Conservation (phyloP, 805 yeast species). For the Candida hungchunana region DNA sequence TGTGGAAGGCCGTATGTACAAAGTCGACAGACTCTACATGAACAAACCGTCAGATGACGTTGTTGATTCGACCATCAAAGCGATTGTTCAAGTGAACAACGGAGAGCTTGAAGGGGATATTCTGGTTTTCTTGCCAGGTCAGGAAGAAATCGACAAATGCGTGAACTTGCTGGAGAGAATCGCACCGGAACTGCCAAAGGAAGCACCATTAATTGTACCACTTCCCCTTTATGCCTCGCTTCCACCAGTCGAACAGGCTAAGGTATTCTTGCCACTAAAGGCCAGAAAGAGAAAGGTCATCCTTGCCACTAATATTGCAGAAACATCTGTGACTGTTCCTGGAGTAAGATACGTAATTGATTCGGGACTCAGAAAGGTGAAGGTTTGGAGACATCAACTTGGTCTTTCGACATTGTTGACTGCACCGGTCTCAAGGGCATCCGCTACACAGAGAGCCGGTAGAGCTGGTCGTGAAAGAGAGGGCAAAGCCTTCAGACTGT, state of each 20-base stretch:
- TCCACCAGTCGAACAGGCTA: slow-evolving; percentile 77
- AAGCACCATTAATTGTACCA: slow-evolving; percentile 71
- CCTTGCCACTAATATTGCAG: slow-evolving; percentile 94
- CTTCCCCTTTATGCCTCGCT: slow-evolving; percentile 92
- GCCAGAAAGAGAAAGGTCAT: slow-evolving; percentile 78
- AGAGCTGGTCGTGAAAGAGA: slow-evolving; percentile 98
- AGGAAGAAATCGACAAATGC: slow-evolving; percentile 92
- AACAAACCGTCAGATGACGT: slow-evolving; percentile 69
- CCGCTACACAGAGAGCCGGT: slow-evolving; percentile 94
- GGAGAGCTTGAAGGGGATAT: slow-evolving; percentile 81
- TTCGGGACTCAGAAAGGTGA: slow-evolving; percentile 87
- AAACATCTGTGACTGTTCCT: slow-evolving; percentile 92
- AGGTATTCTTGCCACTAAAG: slow-evolving; percentile 66
- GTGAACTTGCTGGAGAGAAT: slow-evolving; percentile 55
- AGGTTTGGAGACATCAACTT: slow-evolving; percentile 90
- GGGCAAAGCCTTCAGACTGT: slow-evolving; percentile 86
- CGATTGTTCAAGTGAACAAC: slow-evolving; percentile 73
- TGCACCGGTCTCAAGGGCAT: slow-evolving; percentile 88
- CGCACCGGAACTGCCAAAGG: slow-evolving; percentile 63
- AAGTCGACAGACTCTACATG: slow-evolving; percentile 71
- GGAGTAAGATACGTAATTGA: slow-evolving; percentile 93
- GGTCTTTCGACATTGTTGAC: slow-evolving; percentile 92
- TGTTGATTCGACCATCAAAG: slow-evolving; percentile 70
- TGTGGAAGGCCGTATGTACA: slow-evolving; percentile 86
- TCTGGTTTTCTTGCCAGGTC: slow-evolving; percentile 92